Evolutionary conservation across 305 asterid genomes (phyloP).

Genomic region (Plantago coronopus): DNA sequence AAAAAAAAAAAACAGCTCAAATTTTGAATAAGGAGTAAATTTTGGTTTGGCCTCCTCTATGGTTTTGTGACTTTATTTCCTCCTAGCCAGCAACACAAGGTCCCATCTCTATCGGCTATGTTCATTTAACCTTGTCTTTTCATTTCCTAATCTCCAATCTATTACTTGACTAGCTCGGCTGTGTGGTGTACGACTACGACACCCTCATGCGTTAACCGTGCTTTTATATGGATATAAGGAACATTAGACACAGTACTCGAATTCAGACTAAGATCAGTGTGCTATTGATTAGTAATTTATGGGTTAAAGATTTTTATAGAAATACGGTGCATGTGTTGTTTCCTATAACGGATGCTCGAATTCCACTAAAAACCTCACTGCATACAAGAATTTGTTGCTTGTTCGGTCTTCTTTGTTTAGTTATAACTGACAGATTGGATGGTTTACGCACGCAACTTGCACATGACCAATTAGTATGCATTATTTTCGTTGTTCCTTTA

Average conservation of each 20-base stretch:
- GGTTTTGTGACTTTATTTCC: slow-evolving; percentile 10
- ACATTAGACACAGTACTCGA: too few relatives aligned
- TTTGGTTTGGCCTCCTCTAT: slow-evolving; percentile 7
- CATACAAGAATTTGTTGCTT: background rate
- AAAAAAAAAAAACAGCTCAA: too few relatives aligned
- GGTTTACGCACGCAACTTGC: background rate
- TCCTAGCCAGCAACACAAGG: slow-evolving; percentile 11
- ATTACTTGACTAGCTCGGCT: background rate
- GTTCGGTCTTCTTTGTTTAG: background rate
- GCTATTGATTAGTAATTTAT: too few relatives aligned
- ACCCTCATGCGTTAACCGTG: background rate
- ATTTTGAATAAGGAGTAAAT: background rate
- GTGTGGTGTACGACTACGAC: background rate
- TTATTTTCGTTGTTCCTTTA: too few relatives aligned
- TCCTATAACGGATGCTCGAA: too few relatives aligned
- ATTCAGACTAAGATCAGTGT: too few relatives aligned
- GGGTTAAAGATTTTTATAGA: too few relatives aligned
- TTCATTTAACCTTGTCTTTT: slow-evolving; percentile 6
- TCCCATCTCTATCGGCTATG: slow-evolving; percentile 20
- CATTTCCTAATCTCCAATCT: background rate
- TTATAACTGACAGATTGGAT: background rate
- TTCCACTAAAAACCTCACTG: too few relatives aligned
- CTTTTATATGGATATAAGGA: too few relatives aligned
- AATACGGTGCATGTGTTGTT: too few relatives aligned
- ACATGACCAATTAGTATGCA: background rate